Conservation (phyloP, 495 filamentous ascomycete genomes). For the Astrothelium subdiscretum region DNA sequence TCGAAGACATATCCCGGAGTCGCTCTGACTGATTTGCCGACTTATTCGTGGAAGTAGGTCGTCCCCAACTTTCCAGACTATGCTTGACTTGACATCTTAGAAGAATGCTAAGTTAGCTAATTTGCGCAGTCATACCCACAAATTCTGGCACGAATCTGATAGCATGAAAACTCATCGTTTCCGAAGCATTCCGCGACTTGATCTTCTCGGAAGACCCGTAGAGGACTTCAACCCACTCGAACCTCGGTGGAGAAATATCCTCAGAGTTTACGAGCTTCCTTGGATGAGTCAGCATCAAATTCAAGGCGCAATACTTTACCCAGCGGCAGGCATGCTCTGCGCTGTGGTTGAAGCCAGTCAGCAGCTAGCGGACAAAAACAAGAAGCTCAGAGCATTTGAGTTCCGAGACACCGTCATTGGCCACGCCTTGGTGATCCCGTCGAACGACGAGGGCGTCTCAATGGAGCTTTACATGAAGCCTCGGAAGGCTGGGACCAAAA, state of each 20-base stretch:
- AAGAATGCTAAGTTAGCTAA: not conserved
- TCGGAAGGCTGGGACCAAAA: not conserved
- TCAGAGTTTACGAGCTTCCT: constrained; percentile 31
- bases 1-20: not conserved
- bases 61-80: not conserved
- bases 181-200: constrained; percentile 34
- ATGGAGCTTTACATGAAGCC: constrained; percentile 4
- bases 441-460: constrained; percentile 1
- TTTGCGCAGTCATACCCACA: not conserved
- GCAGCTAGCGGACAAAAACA: not conserved
- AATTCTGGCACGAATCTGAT: constrained; percentile 15
- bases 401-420: not conserved
- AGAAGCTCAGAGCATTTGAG: not conserved
- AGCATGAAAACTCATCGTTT: constrained; percentile 39
- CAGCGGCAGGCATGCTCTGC: constrained; percentile 31
- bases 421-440: not conserved
- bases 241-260: constrained; percentile 34
- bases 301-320: constrained; percentile 29
- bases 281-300: constrained; percentile 35
- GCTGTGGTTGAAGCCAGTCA: constrained; percentile 32
- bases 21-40: not conserved
- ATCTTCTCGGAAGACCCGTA: constrained; percentile 42
- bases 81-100: not conserved
- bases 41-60: not conserved
- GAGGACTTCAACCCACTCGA: constrained; percentile 38